phyloP scores from a whole-genome alignment of 352 stramenopile species.

The Pythium myriotylum region DNA sequence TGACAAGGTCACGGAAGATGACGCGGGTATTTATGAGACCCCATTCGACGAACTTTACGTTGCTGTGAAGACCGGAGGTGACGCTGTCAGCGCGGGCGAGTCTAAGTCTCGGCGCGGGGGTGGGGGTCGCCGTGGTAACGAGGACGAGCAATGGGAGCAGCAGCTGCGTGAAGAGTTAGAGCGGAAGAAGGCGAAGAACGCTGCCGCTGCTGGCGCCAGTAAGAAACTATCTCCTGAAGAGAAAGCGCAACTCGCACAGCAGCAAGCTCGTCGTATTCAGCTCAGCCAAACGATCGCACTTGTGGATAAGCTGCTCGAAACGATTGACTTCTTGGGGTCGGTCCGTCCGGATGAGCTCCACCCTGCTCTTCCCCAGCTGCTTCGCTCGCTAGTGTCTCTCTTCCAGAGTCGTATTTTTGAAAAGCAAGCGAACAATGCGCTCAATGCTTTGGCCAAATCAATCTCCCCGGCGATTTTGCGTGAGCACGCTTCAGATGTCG shows the following conservation, averaged over 20 bases:
- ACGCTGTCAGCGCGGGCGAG: constrained; percentile 27
- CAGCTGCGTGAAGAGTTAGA: constrained; percentile 82
- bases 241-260: constrained; percentile 53
- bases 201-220: neutral
- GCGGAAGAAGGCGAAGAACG: constrained; percentile 58
- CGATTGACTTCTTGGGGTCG: constrained; percentile 59
- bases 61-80: constrained; percentile 43
- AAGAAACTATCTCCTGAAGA: constrained; percentile 64
- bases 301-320: constrained; percentile 57
- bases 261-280: constrained; percentile 57
- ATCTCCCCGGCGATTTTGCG: constrained; percentile 72
- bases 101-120: constrained; percentile 40
- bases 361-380: constrained; percentile 65
- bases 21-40: constrained; percentile 64
- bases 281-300: constrained; percentile 47
- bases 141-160: constrained; percentile 87
- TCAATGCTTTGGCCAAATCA: constrained; percentile 55
- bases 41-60: constrained; percentile 79
- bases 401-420: constrained; percentile 67
- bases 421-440: constrained; percentile 33
- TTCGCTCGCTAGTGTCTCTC: constrained; percentile 51
- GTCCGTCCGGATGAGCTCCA: constrained; percentile 72
- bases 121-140: constrained; percentile 49
- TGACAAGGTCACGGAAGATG: constrained; percentile 50
- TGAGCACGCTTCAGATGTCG: constrained; percentile 65